A percentile compares a stretch with the other conserved stretches of the same genome.
Evolutionary conservation across 2,329 filamentous ascomycete genomes (phyloP).

Genomic region (Aspergillus brasiliensis): DNA sequence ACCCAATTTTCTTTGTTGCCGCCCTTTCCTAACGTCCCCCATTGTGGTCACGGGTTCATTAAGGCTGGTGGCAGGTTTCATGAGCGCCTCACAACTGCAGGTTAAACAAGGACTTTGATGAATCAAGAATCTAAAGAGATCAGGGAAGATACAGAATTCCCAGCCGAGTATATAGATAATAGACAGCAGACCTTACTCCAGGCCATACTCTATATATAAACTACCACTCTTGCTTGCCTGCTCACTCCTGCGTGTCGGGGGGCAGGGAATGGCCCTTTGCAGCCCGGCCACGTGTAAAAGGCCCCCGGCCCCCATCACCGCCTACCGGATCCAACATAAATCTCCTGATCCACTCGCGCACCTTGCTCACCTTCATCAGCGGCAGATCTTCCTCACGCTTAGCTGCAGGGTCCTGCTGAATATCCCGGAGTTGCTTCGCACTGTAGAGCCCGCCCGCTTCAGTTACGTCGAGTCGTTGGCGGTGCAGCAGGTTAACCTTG

Average conservation of each 20-base stretch:
- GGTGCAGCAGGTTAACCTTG: slow-evolving; percentile 67
- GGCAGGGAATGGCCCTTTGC: slow-evolving; percentile 27
- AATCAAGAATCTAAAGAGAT: not conserved
- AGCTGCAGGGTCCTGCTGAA: slow-evolving; percentile 17
- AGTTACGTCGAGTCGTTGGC: slow-evolving; percentile 54
- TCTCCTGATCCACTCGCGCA: slow-evolving; percentile 72
- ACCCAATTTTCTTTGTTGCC: not conserved
- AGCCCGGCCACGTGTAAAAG: slow-evolving; percentile 1
- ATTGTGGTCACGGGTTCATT: not conserved
- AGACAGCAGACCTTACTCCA: not conserved
- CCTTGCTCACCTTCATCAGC: slow-evolving; percentile 64
- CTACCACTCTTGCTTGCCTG: not conserved
- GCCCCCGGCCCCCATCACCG: slow-evolving; percentile 20
- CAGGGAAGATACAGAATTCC: not conserved
- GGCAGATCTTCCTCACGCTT: slow-evolving; percentile 51
- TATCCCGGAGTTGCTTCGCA: slow-evolving; percentile 47
- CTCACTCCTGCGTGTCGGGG: slow-evolving; percentile 37
- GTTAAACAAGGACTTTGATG: not conserved
- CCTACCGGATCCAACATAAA: slow-evolving; percentile 60
- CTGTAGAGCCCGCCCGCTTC: slow-evolving; percentile 62
- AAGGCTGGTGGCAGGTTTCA: not conserved
- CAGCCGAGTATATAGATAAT: not conserved
- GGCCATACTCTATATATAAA: not conserved
- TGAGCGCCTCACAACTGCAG: not conserved
- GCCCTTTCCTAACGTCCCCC: not conserved